Conservation (phyloP, 257 asterid species). For the Verbascum thapsus region DNA sequence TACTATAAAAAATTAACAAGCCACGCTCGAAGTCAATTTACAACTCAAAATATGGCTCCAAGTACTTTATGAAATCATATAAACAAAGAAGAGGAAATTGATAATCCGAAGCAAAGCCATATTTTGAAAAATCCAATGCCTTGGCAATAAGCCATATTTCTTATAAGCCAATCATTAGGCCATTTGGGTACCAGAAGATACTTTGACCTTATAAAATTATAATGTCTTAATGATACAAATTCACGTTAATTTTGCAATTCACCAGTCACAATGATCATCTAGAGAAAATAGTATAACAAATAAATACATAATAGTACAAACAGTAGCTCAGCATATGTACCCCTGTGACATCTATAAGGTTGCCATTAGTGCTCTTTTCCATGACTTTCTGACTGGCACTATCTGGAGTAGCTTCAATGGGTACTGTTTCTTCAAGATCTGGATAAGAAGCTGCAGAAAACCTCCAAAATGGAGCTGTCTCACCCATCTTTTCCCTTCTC, state of each 20-base stretch:
- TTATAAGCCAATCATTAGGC: no score
- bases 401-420: conserved; percentile 34
- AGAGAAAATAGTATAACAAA: conserved; percentile 9
- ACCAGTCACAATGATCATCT: not conserved
- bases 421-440: conserved; percentile 54
- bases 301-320: conserved; percentile 17
- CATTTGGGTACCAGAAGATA: no score
- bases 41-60: no score
- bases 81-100: no score
- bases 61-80: no score
- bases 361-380: conserved; percentile 38
- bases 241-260: not conserved
- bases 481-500: conserved; percentile 87
- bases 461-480: conserved; percentile 89
- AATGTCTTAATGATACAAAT: not conserved
- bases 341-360: conserved; percentile 39
- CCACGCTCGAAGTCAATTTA: no score
- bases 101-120: no score
- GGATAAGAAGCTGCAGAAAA: conserved; percentile 90
- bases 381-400: conserved; percentile 25
- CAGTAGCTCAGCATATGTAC: conserved; percentile 41
- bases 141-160: no score
- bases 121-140: no score
- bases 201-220: no score
- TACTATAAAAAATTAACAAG: no score